Evolutionary conservation across 1,284 basidiomycete species (phyloP), one percentile per base, ranked within the genome.

Genomic region (Cystobasidium pallidum): DNA sequence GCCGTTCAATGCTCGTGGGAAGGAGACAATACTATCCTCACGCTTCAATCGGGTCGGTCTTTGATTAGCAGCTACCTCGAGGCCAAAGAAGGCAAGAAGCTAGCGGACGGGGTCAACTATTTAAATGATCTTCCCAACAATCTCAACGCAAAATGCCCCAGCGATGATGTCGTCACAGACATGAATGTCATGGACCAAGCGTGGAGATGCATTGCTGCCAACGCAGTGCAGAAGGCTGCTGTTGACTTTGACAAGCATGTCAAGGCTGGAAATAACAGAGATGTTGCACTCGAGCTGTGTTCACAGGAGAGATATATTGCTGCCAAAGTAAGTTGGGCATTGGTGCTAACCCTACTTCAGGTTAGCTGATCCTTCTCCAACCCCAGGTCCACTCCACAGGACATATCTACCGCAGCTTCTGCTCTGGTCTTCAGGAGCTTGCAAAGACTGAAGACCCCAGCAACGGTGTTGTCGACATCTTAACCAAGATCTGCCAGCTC

Each of bases 1-100:
- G 84, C 84, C 1, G 84, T 84, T 59, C 84, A 86, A 81, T 83
- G 84, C 76, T 84, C 84, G 1, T 85, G 85, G 84, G 85, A 86
- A 76, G 85, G 85, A 26, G 85, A 86, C 62, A 64, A 17, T 21
- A 80, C 79, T 21, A 85, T 86, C 63, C 79, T 86, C 19, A 82
- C 82, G 19, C 78, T 86, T 11, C 85, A 86, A 79, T 81, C 84
- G 24, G 85, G 85, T 49, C 83, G 85, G 52, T 81, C 84, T 13
- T 81, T 86, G 21, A 82, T 86, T 70, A 78, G 80, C 10, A 81
- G 83, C 15, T 86, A 83, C 81, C 80, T 80, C 52, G 84, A 82
- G 68, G 82, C 84, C 0, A 74, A 81, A 52, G 81, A 83, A 61
- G 84, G 84, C 71, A 83, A 83, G 77, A 80, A 81, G 70, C 79